Base-by-base conservation (phyloP, 768 basidiomycete genomes). In the Lactarius vividus region DNA sequence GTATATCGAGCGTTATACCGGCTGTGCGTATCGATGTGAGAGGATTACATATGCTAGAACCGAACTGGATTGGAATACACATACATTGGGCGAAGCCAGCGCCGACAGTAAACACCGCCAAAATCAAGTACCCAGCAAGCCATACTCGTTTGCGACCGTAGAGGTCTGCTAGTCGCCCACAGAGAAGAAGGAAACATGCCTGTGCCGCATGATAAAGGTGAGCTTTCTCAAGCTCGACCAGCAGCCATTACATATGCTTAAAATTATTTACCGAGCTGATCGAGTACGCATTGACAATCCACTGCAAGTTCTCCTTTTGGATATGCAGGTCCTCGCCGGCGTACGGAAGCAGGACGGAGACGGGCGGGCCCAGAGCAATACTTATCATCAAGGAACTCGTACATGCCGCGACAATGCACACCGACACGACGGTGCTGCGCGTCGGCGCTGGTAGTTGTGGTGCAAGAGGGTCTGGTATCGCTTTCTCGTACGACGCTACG, bases 101-200 rank as follows among this genome's bases (percentile, higher is more conserved):
- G 2, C 79, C 88, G 0, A 96, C 71, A 0, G 86, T 83, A 66
- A 89, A 88, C 0, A 80, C 78, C 9, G 79, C 73, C 42, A 88
- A 81, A 62, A 82, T 77, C 4, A 77, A 9, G 35, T 85, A 83
- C 2, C 94, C 94, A 4, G 79, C 11, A 7, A 88, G 62, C 74
- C 92, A 96, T 0, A 80, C 80, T 39, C 78, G 81, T 71, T 89
- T 92, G 37, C 91, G 82, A 1, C 94, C 92, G 68, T 88, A 86
- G 2, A 91, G 76, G 73, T 94, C 93, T 1, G 92, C 91, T 1
- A 94, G 74, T n/a, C 91, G 81, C 0, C 93, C 93, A 31, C 85
- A 86, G 15, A 92, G 82, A 11, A 94, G 79, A 3, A 94, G 82
- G 13, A 94, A 78, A 71, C 92, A 94, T 9, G 88, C 91, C 91